These are phyloP conservation scores for Trypanosoma avium DNA, from an alignment of 208 protist species.

Conservation along the genomic window DNA sequence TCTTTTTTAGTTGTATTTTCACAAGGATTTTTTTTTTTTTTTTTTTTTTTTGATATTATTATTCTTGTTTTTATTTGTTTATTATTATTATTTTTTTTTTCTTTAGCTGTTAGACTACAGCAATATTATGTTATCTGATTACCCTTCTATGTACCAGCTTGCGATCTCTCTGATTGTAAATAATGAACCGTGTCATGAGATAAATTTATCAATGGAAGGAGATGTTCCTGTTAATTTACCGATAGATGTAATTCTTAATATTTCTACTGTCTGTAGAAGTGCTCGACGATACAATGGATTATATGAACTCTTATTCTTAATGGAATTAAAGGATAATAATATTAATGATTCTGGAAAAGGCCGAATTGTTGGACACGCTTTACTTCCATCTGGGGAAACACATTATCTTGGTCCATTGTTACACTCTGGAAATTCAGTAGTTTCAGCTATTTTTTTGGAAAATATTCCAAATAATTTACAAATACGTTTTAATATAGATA, in stretches of 20 bases:
- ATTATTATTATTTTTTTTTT: slow-evolving; percentile 17
- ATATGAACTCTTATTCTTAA: slow-evolving; percentile 21
- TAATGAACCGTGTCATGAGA: background rate
- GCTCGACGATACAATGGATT: slow-evolving; percentile 24
- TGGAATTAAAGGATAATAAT: slow-evolving; percentile 14
- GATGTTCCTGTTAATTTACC: background rate
- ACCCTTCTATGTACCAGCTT: background rate
- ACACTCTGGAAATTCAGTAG: slow-evolving; percentile 10
- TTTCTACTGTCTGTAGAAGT: background rate
- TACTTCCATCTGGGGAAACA: slow-evolving; percentile 9
- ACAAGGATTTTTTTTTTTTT: background rate
- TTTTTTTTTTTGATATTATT: background rate
- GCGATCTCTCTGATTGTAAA: slow-evolving; percentile 10
- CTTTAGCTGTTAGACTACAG: background rate
- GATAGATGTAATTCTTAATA: slow-evolving; percentile 1
- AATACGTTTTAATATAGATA: slow-evolving; percentile 40
- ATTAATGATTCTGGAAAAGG: background rate
- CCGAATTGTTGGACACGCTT: slow-evolving; percentile 13
- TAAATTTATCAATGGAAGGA: slow-evolving; percentile 1
- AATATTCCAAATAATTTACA: slow-evolving; percentile 32
- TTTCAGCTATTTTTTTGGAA: slow-evolving; percentile 46
- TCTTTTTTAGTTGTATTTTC: background rate
- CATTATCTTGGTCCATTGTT: slow-evolving; percentile 42
- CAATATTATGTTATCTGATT: background rate
- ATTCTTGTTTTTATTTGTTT: slow-evolving; percentile 23